Evolutionary conservation across 371 early-diverging fungal species (phyloP).

Genomic region (Mucor ambiguus): DNA sequence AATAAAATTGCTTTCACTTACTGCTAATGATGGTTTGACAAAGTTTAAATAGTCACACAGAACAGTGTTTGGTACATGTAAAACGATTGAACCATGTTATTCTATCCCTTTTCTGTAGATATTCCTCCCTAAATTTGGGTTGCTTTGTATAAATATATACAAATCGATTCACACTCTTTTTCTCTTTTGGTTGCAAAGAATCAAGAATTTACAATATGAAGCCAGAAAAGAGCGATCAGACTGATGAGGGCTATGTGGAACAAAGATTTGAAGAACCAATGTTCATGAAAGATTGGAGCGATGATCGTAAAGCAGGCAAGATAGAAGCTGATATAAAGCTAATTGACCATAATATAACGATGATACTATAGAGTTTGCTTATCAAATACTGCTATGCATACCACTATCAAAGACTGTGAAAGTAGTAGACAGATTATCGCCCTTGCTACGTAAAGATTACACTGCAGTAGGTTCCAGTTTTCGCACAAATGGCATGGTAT

Average conservation of each 20-base stretch:
- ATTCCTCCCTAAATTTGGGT: neutral
- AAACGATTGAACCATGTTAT: neutral
- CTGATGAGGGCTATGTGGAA: slow-evolving; percentile 73
- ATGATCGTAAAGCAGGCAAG: slow-evolving; percentile 69
- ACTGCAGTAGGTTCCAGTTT: slow-evolving; percentile 41
- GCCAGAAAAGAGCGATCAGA: slow-evolving; percentile 10
- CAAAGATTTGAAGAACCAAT: slow-evolving; percentile 57
- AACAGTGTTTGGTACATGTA: neutral
- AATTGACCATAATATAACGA: neutral
- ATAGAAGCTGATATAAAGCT: neutral
- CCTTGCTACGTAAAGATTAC: slow-evolving; percentile 66
- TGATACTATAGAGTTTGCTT: slow-evolving; percentile 61
- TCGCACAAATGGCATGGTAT: neutral
- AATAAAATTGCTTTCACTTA: no score
- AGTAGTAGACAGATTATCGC: slow-evolving; percentile 60
- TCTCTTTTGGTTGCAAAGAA: neutral
- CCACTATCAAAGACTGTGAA: slow-evolving; percentile 56
- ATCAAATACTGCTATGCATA: slow-evolving; percentile 64
- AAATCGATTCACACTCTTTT: neutral
- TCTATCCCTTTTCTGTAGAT: neutral
- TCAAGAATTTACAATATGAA: neutral
- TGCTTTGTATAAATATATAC: neutral
- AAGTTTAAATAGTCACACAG: neutral
- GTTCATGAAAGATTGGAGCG: slow-evolving; percentile 53
- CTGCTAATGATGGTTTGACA: neutral